A percentile compares a stretch with the other conserved stretches of the same genome.
phyloP scores from a whole-genome alignment of 345 rosid species.

The Combretum micranthum region DNA sequence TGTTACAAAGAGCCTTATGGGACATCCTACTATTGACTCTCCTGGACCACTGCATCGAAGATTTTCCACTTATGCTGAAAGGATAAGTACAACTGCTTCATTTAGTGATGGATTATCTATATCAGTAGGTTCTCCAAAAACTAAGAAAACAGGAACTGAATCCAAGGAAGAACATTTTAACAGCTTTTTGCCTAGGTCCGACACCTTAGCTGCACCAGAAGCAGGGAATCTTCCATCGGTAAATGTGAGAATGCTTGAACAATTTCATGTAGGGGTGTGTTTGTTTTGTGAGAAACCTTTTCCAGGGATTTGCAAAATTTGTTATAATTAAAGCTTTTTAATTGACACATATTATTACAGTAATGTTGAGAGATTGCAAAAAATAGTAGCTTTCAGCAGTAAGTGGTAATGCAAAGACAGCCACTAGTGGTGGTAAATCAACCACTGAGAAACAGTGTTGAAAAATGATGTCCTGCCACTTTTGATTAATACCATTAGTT shows the following conservation, averaged over 20 bases:
- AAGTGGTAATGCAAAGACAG: no score
- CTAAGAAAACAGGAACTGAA: slow-evolving; percentile 88
- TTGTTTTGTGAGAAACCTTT: background rate
- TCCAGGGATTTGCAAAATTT: no score
- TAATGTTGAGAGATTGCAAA: no score
- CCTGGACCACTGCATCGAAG: slow-evolving; percentile 51
- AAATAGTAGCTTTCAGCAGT: no score
- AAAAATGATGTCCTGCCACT: no score
- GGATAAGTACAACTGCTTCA: slow-evolving; percentile 78
- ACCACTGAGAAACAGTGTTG: no score
- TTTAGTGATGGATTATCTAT: slow-evolving; percentile 57
- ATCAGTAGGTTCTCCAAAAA: slow-evolving; percentile 63
- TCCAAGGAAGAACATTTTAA: slow-evolving; percentile 63
- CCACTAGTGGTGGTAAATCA: no score
- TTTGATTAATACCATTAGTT: no score
- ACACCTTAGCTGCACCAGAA: slow-evolving; percentile 38
- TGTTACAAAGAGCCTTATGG: slow-evolving; percentile 34
- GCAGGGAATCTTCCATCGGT: slow-evolving; percentile 36
- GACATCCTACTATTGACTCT: slow-evolving; percentile 43
- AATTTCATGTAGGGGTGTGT: slow-evolving; percentile 1
- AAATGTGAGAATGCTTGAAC: slow-evolving; percentile 46
- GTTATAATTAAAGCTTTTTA: no score
- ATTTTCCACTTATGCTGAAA: slow-evolving; percentile 73
- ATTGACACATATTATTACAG: no score
- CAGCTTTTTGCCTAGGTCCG: slow-evolving; percentile 58